phyloP scores from a whole-genome alignment of 345 rosid genomes.

The Chamaenerion angustifolium region DNA sequence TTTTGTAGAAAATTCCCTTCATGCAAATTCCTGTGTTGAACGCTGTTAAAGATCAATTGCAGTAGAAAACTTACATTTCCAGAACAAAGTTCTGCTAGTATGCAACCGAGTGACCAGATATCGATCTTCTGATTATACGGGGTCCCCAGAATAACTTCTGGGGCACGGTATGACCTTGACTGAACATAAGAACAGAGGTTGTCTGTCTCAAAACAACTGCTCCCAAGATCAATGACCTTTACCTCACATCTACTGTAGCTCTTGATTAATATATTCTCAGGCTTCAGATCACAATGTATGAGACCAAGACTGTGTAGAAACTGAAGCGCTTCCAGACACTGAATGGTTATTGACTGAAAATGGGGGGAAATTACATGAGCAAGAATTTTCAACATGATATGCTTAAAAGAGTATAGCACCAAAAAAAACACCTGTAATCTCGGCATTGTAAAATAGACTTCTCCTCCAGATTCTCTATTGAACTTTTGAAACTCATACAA shows the following conservation, averaged over 20 bases:
- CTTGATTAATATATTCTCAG: constrained; percentile 89
- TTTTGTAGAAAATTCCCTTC: no score
- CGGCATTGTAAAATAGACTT: constrained; percentile 98
- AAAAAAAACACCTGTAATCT: constrained; percentile 68
- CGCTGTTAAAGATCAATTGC: background rate
- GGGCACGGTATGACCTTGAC: constrained; percentile 96
- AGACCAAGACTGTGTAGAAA: constrained; percentile 94
- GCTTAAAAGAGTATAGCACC: constrained; percentile 1
- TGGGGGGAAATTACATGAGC: constrained; percentile 11
- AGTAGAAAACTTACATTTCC: constrained; percentile 69
- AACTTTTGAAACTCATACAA: constrained; percentile 95
- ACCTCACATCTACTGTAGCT: constrained; percentile 98
- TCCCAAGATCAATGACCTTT: constrained; percentile 97
- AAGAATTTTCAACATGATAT: constrained; percentile 11
- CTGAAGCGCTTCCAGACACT: constrained; percentile 91
- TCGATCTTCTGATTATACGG: constrained; percentile 94
- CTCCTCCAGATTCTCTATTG: constrained; percentile 96
- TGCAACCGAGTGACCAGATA: constrained; percentile 99
- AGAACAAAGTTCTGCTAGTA: constrained; percentile 93
- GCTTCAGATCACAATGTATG: constrained; percentile 93
- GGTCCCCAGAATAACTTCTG: constrained; percentile 90
- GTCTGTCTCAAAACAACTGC: constrained; percentile 99
- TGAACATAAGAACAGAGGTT: constrained; percentile 97
- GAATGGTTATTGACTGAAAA: constrained; percentile 88
- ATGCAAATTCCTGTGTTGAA: no score